Evolutionary conservation across 768 basidiomycete species (phyloP).

Genomic region (Trametes cubensis): DNA sequence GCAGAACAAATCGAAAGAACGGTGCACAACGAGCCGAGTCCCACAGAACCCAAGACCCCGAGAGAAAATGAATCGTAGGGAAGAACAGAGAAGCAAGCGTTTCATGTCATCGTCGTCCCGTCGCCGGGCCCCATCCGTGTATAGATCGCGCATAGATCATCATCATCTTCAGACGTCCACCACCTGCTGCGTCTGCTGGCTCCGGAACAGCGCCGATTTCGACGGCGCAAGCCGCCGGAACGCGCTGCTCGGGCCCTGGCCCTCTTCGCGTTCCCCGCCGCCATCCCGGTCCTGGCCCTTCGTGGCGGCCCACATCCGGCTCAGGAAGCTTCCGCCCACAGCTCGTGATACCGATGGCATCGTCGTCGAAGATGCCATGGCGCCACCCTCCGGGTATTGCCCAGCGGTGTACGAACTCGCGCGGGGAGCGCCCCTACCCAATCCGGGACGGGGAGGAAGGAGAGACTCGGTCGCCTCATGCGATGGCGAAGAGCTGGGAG

Average conservation of each 20-base stretch:
- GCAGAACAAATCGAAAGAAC: constrained; percentile 11
- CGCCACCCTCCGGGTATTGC: constrained; percentile 1
- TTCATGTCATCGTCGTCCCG: constrained; percentile 18
- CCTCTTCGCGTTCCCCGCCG: constrained; percentile 27
- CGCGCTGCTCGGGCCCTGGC: constrained; percentile 36
- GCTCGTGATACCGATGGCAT: constrained; percentile 28
- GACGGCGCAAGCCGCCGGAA: constrained; percentile 49
- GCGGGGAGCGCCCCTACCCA: constrained; percentile 36
- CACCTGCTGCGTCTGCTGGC: constrained; percentile 24
- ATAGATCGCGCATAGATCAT: constrained; percentile 6
- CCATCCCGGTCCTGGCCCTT: constrained; percentile 36
- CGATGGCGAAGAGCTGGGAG: constrained; percentile 32
- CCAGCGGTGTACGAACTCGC: constrained; percentile 11
- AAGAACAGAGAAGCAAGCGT: background rate
- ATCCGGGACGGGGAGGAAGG: constrained; percentile 10
- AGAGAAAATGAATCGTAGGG: constrained; percentile 11
- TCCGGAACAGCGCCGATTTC: constrained; percentile 47
- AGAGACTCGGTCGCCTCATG: constrained; percentile 20
- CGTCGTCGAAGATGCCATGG: constrained; percentile 24
- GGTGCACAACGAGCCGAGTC: constrained; percentile 15
- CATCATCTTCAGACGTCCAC: constrained; percentile 22
- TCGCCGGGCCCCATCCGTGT: constrained; percentile 8
- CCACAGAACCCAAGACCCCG: constrained; percentile 13
- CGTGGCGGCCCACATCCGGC: constrained; percentile 73
- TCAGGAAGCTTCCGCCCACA: constrained; percentile 54